Evolutionary conservation across 78 protist genomes (phyloP).

Genomic region (Protostelium mycophagum): DNA sequence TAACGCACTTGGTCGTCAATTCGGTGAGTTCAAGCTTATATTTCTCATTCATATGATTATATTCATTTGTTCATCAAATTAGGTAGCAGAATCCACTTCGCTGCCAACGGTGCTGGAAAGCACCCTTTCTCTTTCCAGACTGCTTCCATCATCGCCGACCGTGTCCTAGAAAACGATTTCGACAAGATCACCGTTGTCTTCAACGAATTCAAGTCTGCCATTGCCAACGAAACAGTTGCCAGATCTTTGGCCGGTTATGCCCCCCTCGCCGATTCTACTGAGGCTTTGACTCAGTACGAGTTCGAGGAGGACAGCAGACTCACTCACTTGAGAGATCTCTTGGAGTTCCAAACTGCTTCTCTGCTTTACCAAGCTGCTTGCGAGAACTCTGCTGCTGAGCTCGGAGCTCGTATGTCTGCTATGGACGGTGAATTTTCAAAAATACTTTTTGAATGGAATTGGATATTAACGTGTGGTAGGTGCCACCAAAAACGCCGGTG

Average conservation of each 20-base stretch:
- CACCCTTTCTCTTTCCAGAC: constrained; percentile 31
- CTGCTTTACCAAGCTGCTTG: constrained; percentile 25
- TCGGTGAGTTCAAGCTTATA: not conserved
- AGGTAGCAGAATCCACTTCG: not conserved
- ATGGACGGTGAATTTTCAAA: too few species aligned
- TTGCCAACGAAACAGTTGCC: constrained; percentile 10
- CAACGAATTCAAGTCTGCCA: constrained; percentile 51
- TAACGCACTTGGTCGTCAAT: not conserved
- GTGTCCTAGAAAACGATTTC: not conserved
- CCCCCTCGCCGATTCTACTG: not conserved
- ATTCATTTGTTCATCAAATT: not conserved
- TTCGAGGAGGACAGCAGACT: not conserved
- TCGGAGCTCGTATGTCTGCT: too few species aligned
- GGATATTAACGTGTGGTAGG: constrained; percentile 51
- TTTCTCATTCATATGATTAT: not conserved
- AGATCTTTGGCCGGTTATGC: not conserved
- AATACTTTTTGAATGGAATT: too few species aligned
- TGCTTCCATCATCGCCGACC: constrained; percentile 9
- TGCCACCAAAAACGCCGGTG: constrained; percentile 59
- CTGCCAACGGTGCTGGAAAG: not conserved
- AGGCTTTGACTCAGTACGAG: not conserved
- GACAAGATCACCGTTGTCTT: constrained; percentile 17
- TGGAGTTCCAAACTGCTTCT: constrained; percentile 36
- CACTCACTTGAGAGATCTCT: constrained; percentile 35
- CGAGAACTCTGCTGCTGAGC: constrained; percentile 60